phyloP scores from a whole-genome alignment of 2,329 filamentous ascomycete genomes.

The Xylaria sp. region DNA sequence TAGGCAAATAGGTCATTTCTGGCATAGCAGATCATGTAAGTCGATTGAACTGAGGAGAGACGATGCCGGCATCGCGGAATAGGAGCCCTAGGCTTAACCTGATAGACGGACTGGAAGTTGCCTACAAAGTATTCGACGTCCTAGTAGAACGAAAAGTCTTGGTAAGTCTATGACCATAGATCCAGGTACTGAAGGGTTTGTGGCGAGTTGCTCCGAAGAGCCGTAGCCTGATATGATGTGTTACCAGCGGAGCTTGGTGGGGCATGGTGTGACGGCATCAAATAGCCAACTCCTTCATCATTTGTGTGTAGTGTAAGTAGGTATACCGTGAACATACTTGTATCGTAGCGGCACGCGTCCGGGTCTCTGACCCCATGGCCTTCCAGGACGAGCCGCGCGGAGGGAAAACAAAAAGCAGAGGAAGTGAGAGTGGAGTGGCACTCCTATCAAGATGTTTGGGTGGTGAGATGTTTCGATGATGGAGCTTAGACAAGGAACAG shows the following conservation, averaged over 20 bases:
- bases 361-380: conserved; percentile 25
- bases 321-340: conserved; percentile 26
- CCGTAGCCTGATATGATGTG: conserved; percentile 61
- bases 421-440: conserved; percentile 31
- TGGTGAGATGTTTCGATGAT: conserved; percentile 32
- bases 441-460: conserved; percentile 21
- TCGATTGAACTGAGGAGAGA: conserved; percentile 6
- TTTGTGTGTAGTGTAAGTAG: conserved; percentile 25
- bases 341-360: conserved; percentile 34
- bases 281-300: conserved; percentile 39
- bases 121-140: conserved; percentile 9
- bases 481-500: conserved; percentile 36
- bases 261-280: conserved; percentile 49
- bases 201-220: conserved; percentile 60
- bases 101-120: conserved; percentile 2
- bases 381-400: conserved; percentile 29
- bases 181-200: conserved; percentile 46
- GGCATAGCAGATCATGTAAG: background rate
- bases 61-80: conserved; percentile 10
- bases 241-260: conserved; percentile 49
- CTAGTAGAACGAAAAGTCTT: conserved; percentile 5
- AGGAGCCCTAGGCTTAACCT: conserved; percentile 2
- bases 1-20: conserved; percentile 7
- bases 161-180: conserved; percentile 27
- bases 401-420: conserved; percentile 25